A percentile compares a stretch with the other conserved stretches of the same genome.
Evolutionary conservation across 257 asterid genomes (phyloP).

Genomic region (Solanum pinnatisectum): DNA sequence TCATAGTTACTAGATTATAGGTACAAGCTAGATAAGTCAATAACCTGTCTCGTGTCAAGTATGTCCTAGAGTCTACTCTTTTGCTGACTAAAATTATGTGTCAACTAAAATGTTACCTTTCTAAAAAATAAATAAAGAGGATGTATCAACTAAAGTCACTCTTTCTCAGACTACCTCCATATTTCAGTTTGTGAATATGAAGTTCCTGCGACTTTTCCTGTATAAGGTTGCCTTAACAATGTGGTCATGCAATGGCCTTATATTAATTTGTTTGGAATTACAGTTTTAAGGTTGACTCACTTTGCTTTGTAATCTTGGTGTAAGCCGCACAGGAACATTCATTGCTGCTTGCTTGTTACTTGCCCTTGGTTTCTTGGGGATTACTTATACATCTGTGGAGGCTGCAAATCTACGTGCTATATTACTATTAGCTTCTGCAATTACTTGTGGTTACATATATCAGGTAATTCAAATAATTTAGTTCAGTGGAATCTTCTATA

Average conservation of each 20-base stretch:
- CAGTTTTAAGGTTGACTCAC: background rate
- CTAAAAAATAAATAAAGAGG: background rate
- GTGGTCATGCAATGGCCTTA: background rate
- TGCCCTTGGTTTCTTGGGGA: constrained; percentile 61
- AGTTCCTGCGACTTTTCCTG: background rate
- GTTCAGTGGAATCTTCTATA: background rate
- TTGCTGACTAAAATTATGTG: background rate
- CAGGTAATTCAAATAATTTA: constrained; percentile 38
- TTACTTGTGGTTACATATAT: constrained; percentile 74
- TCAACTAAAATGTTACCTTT: background rate
- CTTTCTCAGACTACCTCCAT: background rate
- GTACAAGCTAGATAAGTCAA: background rate
- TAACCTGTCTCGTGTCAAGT: background rate
- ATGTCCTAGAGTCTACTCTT: background rate
- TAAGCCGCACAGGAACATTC: constrained; percentile 71
- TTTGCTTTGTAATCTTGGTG: constrained; percentile 9
- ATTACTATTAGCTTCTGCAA: constrained; percentile 44
- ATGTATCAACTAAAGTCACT: background rate
- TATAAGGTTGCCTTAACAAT: background rate
- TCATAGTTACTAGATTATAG: background rate
- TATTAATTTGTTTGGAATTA: background rate
- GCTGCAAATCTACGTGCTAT: constrained; percentile 52
- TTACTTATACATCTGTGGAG: constrained; percentile 49
- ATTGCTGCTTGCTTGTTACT: constrained; percentile 55
- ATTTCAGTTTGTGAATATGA: background rate